Percentiles rank a stretch among this genome's conserved stretches.
These are phyloP conservation scores for Candida sphagnicola DNA, from an alignment of 805 yeast genomes.

Conservation along the genomic window DNA sequence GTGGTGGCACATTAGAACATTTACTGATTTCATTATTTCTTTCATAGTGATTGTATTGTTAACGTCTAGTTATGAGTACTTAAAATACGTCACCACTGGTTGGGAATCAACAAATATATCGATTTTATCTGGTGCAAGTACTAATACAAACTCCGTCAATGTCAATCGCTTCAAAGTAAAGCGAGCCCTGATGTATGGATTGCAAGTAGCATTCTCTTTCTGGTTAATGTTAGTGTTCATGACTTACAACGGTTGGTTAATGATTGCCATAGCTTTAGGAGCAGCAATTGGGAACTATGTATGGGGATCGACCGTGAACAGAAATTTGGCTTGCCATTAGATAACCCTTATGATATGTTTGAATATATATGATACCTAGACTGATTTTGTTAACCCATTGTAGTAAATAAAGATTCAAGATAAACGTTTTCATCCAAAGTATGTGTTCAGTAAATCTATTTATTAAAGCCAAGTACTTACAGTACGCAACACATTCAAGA, in stretches of 20 bases:
- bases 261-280: slow-evolving; percentile 69
- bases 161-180: slow-evolving; percentile 18
- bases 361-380: no score
- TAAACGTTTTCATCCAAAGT: no score
- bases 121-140: slow-evolving; percentile 8
- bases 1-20: slow-evolving; percentile 75
- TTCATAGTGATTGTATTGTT: slow-evolving; percentile 45
- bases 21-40: slow-evolving; percentile 48
- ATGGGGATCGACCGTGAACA: slow-evolving; percentile 40
- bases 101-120: slow-evolving; percentile 22
- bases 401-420: no score
- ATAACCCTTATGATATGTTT: no score
- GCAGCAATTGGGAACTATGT: slow-evolving; percentile 65
- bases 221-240: slow-evolving; percentile 76
- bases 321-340: slow-evolving; percentile 34
- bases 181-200: slow-evolving; percentile 49
- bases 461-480: no score
- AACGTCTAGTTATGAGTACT: slow-evolving; percentile 58
- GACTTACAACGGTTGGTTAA: slow-evolving; percentile 86
- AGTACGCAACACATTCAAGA: no score
- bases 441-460: no score
- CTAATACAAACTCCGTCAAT: slow-evolving; percentile 6
- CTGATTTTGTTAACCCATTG: no score
- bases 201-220: slow-evolving; percentile 68
- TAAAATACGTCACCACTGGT: slow-evolving; percentile 26